Evolutionary conservation across 129 eudicot species (phyloP).

Genomic region (Chrysanthemum seticuspe): DNA sequence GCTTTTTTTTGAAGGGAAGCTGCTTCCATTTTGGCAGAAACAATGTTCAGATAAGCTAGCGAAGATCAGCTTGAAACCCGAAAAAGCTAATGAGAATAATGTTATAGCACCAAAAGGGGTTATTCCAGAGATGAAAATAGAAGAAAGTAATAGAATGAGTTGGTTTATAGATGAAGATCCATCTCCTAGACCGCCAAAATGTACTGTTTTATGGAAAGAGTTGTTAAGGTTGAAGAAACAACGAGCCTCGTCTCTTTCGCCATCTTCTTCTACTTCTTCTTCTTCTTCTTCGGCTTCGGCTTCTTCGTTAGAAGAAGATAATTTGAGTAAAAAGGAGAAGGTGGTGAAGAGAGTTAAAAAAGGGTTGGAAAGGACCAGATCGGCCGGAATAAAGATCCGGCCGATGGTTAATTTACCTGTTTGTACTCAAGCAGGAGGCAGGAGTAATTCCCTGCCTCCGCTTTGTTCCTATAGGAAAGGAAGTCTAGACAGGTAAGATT

Average conservation of each 20-base stretch:
- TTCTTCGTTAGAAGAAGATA: slow-evolving; percentile 45
- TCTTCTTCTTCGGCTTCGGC: slow-evolving; percentile 67
- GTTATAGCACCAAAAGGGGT: background rate
- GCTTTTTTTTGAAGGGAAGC: slow-evolving; percentile 74
- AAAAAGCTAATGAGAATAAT: slow-evolving; percentile 19
- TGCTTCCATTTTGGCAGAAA: slow-evolving; percentile 73
- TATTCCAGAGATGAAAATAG: slow-evolving; percentile 5
- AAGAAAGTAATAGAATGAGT: slow-evolving; percentile 35
- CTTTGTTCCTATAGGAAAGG: slow-evolving; percentile 61
- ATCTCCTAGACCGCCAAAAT: slow-evolving; percentile 88
- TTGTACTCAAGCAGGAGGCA: slow-evolving; percentile 46
- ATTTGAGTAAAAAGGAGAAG: slow-evolving; percentile 43
- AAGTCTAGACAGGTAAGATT: slow-evolving; percentile 48
- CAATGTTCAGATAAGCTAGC: slow-evolving; percentile 59
- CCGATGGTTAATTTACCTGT: slow-evolving; percentile 79
- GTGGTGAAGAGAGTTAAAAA: slow-evolving; percentile 51
- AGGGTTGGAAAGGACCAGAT: slow-evolving; percentile 76
- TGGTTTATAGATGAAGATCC: slow-evolving; percentile 96
- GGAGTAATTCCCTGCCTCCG: slow-evolving; percentile 67
- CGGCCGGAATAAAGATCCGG: slow-evolving; percentile 65
- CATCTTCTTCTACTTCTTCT: slow-evolving; percentile 59
- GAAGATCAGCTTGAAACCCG: slow-evolving; percentile 48
- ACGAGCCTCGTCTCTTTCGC: slow-evolving; percentile 48
- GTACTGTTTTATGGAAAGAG: slow-evolving; percentile 95
- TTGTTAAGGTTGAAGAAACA: slow-evolving; percentile 66